Evolutionary conservation across 345 rosid species (phyloP).

Genomic region (Salix udensis): DNA sequence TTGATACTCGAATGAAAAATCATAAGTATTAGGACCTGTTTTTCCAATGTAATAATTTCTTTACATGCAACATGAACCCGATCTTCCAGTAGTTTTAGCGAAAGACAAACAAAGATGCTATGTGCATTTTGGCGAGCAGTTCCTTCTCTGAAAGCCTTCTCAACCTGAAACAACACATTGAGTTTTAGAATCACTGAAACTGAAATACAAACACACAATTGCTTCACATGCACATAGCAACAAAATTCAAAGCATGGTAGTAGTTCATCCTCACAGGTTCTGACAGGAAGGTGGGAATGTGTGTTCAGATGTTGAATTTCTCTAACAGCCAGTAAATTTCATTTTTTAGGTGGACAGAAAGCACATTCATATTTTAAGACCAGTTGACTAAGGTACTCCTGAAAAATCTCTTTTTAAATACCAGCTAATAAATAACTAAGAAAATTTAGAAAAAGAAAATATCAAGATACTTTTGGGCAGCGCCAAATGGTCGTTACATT

Average conservation of each 20-base stretch:
- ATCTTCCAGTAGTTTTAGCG: conserved; percentile 75
- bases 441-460: background rate
- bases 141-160: conserved; percentile 97
- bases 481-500: background rate
- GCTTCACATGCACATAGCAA: background rate
- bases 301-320: background rate
- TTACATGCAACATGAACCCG: conserved; percentile 96
- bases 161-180: conserved; percentile 55
- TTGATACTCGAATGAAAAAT: conserved; percentile 7
- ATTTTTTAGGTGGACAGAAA: background rate
- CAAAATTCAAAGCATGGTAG: background rate
- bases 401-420: background rate
- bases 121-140: conserved; percentile 97
- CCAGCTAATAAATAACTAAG: background rate
- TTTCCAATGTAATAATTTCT: conserved; percentile 84
- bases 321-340: background rate
- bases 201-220: background rate
- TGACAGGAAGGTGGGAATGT: background rate
- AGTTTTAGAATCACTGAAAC: background rate
- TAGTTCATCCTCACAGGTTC: conserved; percentile 1
- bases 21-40: conserved; percentile 57
- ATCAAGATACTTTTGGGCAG: background rate
- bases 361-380: background rate
- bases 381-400: background rate
- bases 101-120: conserved; percentile 91